Evolutionary conservation across 176 grass and related monocot genomes (phyloP).

Genomic region (Bromus sterilis): DNA sequence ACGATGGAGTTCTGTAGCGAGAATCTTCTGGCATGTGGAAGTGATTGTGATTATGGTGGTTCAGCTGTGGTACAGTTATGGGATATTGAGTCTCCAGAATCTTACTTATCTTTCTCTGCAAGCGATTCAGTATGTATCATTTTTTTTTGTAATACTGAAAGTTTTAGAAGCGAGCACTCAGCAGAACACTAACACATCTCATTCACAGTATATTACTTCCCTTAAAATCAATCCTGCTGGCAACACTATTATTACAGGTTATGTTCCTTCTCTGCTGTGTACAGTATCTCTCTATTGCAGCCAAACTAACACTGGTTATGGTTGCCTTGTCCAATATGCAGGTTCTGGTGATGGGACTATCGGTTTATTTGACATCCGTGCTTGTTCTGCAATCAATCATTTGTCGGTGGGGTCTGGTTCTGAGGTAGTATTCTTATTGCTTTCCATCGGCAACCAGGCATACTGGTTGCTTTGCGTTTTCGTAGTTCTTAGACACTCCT

Average conservation of each 20-base stretch:
- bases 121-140: slow-evolving; percentile 86
- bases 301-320: background rate
- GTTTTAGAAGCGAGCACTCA: slow-evolving; percentile 14
- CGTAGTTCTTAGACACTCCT: background rate
- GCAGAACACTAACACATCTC: slow-evolving; percentile 27
- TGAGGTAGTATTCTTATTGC: slow-evolving; percentile 53
- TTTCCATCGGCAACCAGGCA: background rate
- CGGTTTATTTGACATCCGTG: slow-evolving; percentile 89
- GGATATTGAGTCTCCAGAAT: slow-evolving; percentile 82
- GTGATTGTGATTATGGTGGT: slow-evolving; percentile 75
- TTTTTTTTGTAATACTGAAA: slow-evolving; percentile 8
- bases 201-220: slow-evolving; percentile 80
- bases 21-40: slow-evolving; percentile 82
- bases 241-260: slow-evolving; percentile 84
- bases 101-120: slow-evolving; percentile 73
- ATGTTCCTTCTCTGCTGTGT: background rate
- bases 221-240: slow-evolving; percentile 80
- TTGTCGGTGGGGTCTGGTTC: slow-evolving; percentile 73
- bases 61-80: slow-evolving; percentile 88
- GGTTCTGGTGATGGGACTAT: slow-evolving; percentile 94
- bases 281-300: background rate
- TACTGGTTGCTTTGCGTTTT: background rate
- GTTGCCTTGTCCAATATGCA: slow-evolving; percentile 35
- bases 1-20: slow-evolving; percentile 89
- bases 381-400: slow-evolving; percentile 84